Evolutionary conservation across 73 alveolate species (phyloP), one percentile per base, ranked within the genome.

Genomic region (Tetrahymena borealis): DNA sequence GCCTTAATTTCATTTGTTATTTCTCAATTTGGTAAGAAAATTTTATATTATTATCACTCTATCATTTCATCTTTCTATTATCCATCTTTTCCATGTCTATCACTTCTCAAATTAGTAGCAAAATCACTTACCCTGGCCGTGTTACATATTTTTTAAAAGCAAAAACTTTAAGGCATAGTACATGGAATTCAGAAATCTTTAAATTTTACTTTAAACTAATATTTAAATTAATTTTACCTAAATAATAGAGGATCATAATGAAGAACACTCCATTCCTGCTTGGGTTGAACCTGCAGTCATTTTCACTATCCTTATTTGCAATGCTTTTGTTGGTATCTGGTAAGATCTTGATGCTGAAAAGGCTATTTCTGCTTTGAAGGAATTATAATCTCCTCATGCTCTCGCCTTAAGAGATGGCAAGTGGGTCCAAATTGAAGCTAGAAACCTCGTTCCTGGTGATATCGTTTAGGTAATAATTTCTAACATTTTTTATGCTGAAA

Each of bases 211-310:
- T 16, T 18, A 60, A 4, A 60, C 0, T 24, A 32, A 24, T 9
- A 60, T 60, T 28, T 20, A 1, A 20, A 18, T 60, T 13, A 13
- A 60, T 60, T 18, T 60, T 1, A n/a, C n/a, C n/a, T n/a, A 60
- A n/a, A 60, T 15, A 1, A 60, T 60, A 60, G 93, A 93, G 91
- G 95, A 93, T 93, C 85, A 91, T 39, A 78, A 38, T 41, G 93
- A 93, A 32, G 90, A 77, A 3, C 95, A 93, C 41, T 60, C 95
- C 32, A 90, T 92, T 31, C 95, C 95, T 35, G 91, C 93, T 37
- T 98, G 97, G 95, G 98, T 98, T 16, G 99, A 98, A 93, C 99
- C 99, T 33, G 94, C 98, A 91, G 99, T 98, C 91, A 98, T 98
- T 41, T 96, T 98, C 77, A 94, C 97, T 37, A 98, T 98, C 78